These are phyloP conservation scores for Alloascoidea hylecoeti DNA, from an alignment of 805 yeast genomes.

Conservation along the genomic window DNA sequence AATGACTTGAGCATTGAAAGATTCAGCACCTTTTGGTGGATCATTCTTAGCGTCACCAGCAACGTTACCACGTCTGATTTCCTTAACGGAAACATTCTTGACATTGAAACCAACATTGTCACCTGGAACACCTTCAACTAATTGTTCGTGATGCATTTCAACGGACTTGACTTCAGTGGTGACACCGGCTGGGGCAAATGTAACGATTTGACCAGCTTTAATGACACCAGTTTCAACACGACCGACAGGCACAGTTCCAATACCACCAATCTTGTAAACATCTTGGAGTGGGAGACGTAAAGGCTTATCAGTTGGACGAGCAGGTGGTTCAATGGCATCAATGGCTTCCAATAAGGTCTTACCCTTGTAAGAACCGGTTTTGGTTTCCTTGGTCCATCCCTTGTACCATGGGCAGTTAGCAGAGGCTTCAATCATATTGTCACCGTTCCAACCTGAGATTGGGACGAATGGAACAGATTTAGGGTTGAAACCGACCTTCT, in stretches of 20 bases:
- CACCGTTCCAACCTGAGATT: slow-evolving; percentile 88
- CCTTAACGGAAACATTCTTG: slow-evolving; percentile 82
- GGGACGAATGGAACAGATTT: slow-evolving; percentile 80
- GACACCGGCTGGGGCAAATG: slow-evolving; percentile 85
- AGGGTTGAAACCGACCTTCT: slow-evolving; percentile 77
- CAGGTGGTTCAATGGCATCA: slow-evolving; percentile 69
- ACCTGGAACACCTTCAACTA: slow-evolving; percentile 75
- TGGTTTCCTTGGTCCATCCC: slow-evolving; percentile 75
- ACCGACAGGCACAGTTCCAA: slow-evolving; percentile 88
- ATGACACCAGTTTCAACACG: slow-evolving; percentile 88
- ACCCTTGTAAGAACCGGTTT: slow-evolving; percentile 58
- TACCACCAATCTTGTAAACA: slow-evolving; percentile 89
- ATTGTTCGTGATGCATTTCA: slow-evolving; percentile 77
- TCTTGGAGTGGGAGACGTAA: slow-evolving; percentile 84
- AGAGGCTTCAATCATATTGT: slow-evolving; percentile 80
- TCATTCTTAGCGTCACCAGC: slow-evolving; percentile 85
- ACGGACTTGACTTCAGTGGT: slow-evolving; percentile 85
- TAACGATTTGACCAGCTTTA: slow-evolving; percentile 83
- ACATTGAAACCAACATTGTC: slow-evolving; percentile 87
- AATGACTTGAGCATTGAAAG: slow-evolving; percentile 78
- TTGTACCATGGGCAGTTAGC: slow-evolving; percentile 79
- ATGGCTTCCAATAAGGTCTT: slow-evolving; percentile 77
- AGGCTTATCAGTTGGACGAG: slow-evolving; percentile 76
- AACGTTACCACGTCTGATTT: slow-evolving; percentile 87
- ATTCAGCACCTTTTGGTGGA: slow-evolving; percentile 67